Base-by-base conservation (phyloP, 2,329 filamentous ascomycete species). In the Fusarium tupiense region DNA sequence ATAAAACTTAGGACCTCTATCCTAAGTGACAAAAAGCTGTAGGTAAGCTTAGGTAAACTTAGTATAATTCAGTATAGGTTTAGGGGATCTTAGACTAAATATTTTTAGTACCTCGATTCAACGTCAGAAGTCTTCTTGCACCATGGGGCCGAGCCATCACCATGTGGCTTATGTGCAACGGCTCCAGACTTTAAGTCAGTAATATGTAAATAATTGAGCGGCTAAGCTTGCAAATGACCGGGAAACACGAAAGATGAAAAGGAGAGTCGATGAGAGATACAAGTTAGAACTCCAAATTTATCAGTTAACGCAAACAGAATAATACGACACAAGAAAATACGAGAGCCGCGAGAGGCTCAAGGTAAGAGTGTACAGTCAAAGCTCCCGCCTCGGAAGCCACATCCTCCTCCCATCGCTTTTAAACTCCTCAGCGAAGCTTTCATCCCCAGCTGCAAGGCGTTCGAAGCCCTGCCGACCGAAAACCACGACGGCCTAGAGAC, bases 311-410 rank as follows among this genome's bases (percentile, higher is more conserved):
- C 60, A 64, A 67, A 50, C 53, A 69, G 73, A 65, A 75, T 66
- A 67, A 66, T 70, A 64, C 59, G 66, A 72, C 54, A 63, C 64
- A 76, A 74, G 68, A 74, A 74, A 76, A 78, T 66, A 72, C 61
- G 61, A 67, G 71, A 75, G 74, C 54, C 69, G 31, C 47, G 33
- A 49, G 53, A 37, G 66, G 66, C 73, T 57, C 72, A 61, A 78
- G 70, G 62, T 71, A 67, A 70, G 72, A 78, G 76, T 77, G 65
- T 77, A 77, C 76, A 78, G 66, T 76, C 74, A 73, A 71, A 70
- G 67, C 56, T 54, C 56, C 67, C 63, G 64, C 68, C 44, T 67
- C 52, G 54, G 64, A 74, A 71, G 64, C 64, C 47, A 33, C 68
- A 29, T 57, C 50, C 47, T 68, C 50, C 58, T 20, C 57, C 47